Evolutionary conservation across 1,284 basidiomycete genomes (phyloP).

Genomic region (Wallemia ichthyophaga): DNA sequence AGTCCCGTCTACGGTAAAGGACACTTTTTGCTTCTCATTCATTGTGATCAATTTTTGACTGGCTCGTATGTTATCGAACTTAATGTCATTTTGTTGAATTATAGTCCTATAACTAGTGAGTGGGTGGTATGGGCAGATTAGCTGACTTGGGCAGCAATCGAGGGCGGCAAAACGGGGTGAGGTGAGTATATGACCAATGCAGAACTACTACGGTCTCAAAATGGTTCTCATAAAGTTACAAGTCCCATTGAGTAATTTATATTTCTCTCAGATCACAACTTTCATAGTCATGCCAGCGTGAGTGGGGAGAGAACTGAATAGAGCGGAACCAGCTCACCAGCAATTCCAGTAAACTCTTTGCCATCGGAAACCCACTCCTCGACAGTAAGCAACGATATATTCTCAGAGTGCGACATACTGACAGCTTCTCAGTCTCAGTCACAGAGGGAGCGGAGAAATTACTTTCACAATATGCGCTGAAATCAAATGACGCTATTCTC

Average conservation of each 20-base stretch:
- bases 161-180: too few species aligned
- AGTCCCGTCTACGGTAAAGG: background rate
- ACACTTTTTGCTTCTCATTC: background rate
- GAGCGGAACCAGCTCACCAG: too few species aligned
- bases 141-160: too few species aligned
- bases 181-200: too few species aligned
- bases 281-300: background rate
- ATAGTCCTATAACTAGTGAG: too few species aligned
- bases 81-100: too few species aligned
- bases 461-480: constrained; percentile 68
- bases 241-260: background rate
- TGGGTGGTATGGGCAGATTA: too few species aligned
- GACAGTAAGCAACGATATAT: background rate
- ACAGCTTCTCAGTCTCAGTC: constrained; percentile 17
- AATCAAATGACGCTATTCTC: constrained; percentile 86
- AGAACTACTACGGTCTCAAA: too few species aligned
- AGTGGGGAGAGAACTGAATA: background rate
- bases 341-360: background rate
- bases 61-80: too few species aligned
- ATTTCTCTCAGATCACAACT: background rate
- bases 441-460: constrained; percentile 42
- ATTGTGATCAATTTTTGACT: too few species aligned
- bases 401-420: background rate
- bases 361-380: background rate
- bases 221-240: background rate